These are phyloP conservation scores for Hemileia vastatrix DNA, from an alignment of 1,284 basidiomycete genomes.

Conservation along the genomic window DNA sequence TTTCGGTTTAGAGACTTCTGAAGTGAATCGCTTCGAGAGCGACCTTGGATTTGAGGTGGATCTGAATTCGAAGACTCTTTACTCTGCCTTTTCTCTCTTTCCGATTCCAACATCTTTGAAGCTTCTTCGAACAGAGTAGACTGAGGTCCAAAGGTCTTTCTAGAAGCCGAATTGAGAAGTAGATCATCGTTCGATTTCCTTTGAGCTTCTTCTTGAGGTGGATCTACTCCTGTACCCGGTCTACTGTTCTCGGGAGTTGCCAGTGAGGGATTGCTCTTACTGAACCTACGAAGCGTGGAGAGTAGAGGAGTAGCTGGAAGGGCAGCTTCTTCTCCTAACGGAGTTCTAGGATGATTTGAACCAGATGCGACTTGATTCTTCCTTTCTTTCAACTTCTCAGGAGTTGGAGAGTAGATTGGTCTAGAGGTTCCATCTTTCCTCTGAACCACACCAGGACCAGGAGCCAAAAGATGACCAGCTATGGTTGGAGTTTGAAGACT, in stretches of 20 bases:
- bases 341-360: neutral
- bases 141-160: neutral
- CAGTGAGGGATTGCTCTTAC: neutral
- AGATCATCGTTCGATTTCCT: neutral
- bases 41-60: neutral
- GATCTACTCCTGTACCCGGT: neutral
- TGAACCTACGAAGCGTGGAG: neutral
- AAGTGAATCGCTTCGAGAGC: neutral
- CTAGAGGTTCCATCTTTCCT: constrained; percentile 26
- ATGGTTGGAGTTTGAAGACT: constrained; percentile 16
- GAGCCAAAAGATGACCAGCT: constrained; percentile 25
- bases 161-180: neutral
- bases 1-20: neutral
- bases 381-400: constrained; percentile 26
- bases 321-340: neutral
- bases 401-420: constrained; percentile 31
- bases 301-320: neutral
- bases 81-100: neutral
- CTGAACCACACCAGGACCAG: constrained; percentile 21
- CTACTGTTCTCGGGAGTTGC: neutral
- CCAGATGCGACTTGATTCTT: constrained; percentile 1
- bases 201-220: neutral
- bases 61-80: neutral
- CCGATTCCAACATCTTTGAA: neutral
- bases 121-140: neutral